Conservation (phyloP, 371 early-diverging fungal species). For the Apophysomyces trapeziformis region DNA sequence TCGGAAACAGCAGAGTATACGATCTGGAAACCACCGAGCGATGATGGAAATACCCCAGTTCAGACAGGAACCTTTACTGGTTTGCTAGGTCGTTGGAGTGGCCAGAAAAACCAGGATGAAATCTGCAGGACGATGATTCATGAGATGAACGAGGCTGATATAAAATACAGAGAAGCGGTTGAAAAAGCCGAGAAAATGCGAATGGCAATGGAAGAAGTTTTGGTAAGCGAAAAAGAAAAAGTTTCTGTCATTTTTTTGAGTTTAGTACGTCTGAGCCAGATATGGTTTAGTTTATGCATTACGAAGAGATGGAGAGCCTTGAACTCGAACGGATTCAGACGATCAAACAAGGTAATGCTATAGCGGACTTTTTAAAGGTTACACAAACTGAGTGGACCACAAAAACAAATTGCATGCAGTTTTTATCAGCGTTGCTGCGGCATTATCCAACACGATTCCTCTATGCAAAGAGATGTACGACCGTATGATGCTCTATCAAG, state of each 20-base stretch:
- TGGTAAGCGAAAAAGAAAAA: constrained; percentile 45
- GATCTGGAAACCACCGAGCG: background rate
- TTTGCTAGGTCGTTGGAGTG: constrained; percentile 29
- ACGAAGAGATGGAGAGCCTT: constrained; percentile 60
- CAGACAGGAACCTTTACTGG: constrained; percentile 16
- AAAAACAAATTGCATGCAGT: constrained; percentile 31
- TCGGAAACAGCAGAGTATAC: background rate
- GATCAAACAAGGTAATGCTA: constrained; percentile 55
- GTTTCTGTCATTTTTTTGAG: no score
- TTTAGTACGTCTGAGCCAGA: no score
- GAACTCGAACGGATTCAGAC: constrained; percentile 64
- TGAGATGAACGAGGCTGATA: constrained; percentile 60
- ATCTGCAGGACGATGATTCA: constrained; percentile 9
- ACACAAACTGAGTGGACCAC: no score
- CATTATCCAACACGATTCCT: constrained; percentile 62
- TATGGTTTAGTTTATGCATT: constrained; percentile 49
- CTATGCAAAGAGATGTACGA: constrained; percentile 62
- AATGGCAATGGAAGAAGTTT: constrained; percentile 63
- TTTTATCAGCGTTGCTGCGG: constrained; percentile 67
- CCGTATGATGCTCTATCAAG: constrained; percentile 67
- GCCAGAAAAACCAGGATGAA: constrained; percentile 18
- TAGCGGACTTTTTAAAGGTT: background rate
- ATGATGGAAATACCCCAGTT: background rate
- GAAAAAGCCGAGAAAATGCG: constrained; percentile 62
- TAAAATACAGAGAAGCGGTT: constrained; percentile 59